Evolutionary conservation across 2,329 filamentous ascomycete genomes (phyloP), one percentile per base, ranked within the genome.

Genomic region (Neonectria hederae): DNA sequence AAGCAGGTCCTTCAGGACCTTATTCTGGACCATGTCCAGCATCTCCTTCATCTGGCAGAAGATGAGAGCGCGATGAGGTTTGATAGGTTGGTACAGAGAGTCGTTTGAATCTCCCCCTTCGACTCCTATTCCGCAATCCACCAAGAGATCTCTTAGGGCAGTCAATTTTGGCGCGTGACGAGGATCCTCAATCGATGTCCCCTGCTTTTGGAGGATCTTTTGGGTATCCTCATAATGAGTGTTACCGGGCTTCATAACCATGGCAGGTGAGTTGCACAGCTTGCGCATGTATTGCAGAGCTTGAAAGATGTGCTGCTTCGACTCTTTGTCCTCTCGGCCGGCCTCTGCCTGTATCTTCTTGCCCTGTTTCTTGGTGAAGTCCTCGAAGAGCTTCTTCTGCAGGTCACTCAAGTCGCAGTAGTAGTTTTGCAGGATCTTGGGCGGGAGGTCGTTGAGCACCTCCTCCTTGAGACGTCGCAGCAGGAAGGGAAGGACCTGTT

Each of bases 21-120:
- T 94, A 73, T 92, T 93, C 76, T 98, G 94, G 2, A 99, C 97
- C 88, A 99, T 98, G 78, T 99, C 96, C 24, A 99, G 86, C 97
- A 99, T 99, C 79, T 99, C 96, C 81, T 99, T 99, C 93, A 99
- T 97, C 78, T 99, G 96, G 75, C 96, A 99, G 84, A 99, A 99
- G 70, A 99, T 92, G 28, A 99, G 87, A 0, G 96, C 97, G 48
- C 96, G 92, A 77, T 99, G 96, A 30, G 95, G 96, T 66, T 96
- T 97, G 77, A 99, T 97, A 43, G 94, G 97, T 77, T 93, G 86
- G 74, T 89, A 89, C 17, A 89, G 81, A 2, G 87, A 86, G 64
- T 89, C 87, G 56, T 83, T 87, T 1, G 82, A 79, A 55, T 87
- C 86, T n/a, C 82, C 82, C 17, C 88, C 87, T 66, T 94, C 90